Evolutionary conservation across 139 green algal species (phyloP).

Genomic region (Picochlorum sp.): DNA sequence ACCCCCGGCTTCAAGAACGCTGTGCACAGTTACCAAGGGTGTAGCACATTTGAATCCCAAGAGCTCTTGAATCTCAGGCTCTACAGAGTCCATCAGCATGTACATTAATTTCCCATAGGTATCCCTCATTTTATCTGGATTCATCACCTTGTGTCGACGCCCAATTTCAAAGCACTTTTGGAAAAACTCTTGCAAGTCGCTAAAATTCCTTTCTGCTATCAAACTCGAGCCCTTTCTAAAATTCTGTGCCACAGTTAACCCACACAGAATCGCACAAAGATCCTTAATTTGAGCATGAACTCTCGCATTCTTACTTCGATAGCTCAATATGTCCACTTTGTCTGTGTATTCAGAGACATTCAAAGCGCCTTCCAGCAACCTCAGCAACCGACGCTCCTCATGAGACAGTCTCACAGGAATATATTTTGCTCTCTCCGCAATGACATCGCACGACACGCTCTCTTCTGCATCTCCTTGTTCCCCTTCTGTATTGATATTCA

Average conservation of each 20-base stretch:
- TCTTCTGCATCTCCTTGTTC: slow-evolving; percentile 4
- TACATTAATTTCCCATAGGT: slow-evolving; percentile 78
- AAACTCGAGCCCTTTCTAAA: slow-evolving; percentile 81
- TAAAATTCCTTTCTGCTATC: slow-evolving; percentile 68
- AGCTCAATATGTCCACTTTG: slow-evolving; percentile 82
- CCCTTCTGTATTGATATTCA: slow-evolving; percentile 4
- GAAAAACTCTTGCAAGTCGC: slow-evolving; percentile 65
- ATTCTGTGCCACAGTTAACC: slow-evolving; percentile 69
- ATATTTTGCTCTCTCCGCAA: slow-evolving; percentile 47
- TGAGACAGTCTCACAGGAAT: slow-evolving; percentile 57
- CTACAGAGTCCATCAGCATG: slow-evolving; percentile 68
- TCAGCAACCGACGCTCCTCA: slow-evolving; percentile 67
- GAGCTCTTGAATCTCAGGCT: slow-evolving; percentile 59
- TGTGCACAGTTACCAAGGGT: slow-evolving; percentile 66
- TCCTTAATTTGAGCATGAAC: slow-evolving; percentile 76
- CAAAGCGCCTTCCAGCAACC: slow-evolving; percentile 79
- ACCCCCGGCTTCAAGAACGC: slow-evolving; percentile 62
- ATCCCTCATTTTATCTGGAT: slow-evolving; percentile 87
- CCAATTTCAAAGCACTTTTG: slow-evolving; percentile 79
- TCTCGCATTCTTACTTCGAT: slow-evolving; percentile 57
- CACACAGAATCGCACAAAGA: slow-evolving; percentile 83
- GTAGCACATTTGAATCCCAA: slow-evolving; percentile 62
- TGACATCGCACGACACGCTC: slow-evolving; percentile 13
- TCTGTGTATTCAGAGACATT: slow-evolving; percentile 90
- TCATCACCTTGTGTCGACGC: slow-evolving; percentile 87